These are phyloP conservation scores for Trichoderma gracile DNA, from an alignment of 2,329 filamentous ascomycete genomes.

Conservation along the genomic window DNA sequence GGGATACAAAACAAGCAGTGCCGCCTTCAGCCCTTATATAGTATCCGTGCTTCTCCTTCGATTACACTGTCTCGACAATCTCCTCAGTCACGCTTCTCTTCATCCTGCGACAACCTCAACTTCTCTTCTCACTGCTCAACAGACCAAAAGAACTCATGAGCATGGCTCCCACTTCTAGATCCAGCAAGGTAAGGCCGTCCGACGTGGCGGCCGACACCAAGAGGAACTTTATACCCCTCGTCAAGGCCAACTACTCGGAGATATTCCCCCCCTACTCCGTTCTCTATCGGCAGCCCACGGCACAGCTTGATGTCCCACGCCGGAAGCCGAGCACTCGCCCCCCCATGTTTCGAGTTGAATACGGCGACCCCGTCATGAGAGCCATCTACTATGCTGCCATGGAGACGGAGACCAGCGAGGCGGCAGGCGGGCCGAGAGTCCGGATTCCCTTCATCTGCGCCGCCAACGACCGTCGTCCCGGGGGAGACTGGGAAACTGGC, in stretches of 20 bases:
- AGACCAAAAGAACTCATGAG: not conserved
- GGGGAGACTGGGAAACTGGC: conserved; percentile 76
- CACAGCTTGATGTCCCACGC: conserved; percentile 46
- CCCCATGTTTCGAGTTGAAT: conserved; percentile 53
- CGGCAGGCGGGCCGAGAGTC: conserved; percentile 37
- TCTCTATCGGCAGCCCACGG: conserved; percentile 54
- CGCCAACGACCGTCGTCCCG: conserved; percentile 73
- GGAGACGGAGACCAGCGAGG: conserved; percentile 43
- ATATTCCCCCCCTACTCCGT: conserved; percentile 60
- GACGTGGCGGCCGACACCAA: conserved; percentile 76
- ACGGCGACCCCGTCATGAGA: conserved; percentile 60
- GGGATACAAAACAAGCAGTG: conserved; percentile 7
- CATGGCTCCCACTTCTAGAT: conserved; percentile 39
- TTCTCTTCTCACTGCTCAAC: not conserved
- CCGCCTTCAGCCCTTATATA: not conserved
- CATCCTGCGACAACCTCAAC: not conserved
- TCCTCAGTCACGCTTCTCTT: not conserved
- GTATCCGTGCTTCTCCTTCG: not conserved
- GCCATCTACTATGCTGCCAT: conserved; percentile 57
- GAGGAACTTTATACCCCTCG: conserved; percentile 65
- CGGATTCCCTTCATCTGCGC: conserved; percentile 68
- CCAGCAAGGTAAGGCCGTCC: conserved; percentile 43
- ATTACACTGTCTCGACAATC: not conserved
- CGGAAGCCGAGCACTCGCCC: conserved; percentile 41
- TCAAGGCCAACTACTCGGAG: conserved; percentile 57